Conservation (phyloP, 129 eudicot genomes). For the Apium graveolens region DNA sequence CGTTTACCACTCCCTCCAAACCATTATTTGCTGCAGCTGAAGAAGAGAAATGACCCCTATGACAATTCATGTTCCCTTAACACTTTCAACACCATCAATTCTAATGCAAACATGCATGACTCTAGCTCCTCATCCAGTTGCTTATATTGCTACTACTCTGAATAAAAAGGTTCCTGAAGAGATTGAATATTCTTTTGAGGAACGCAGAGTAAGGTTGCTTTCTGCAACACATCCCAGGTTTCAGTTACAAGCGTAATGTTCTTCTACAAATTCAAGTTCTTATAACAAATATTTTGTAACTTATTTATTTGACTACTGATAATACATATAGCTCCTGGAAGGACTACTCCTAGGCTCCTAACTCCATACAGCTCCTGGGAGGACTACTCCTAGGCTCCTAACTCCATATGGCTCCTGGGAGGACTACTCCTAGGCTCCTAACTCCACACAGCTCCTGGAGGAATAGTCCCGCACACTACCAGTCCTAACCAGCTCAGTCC, state of each 20-base stretch:
- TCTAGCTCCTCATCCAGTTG: constrained; percentile 26
- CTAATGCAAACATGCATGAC: constrained; percentile 78
- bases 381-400: too few species aligned
- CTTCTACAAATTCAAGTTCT: too few species aligned
- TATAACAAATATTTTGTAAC: too few species aligned
- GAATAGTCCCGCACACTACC: too few species aligned
- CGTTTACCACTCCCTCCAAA: constrained; percentile 62
- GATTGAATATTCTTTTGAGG: constrained; percentile 92
- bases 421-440: too few species aligned
- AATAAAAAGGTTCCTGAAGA: constrained; percentile 38
- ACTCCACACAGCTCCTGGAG: too few species aligned
- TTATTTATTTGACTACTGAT: too few species aligned
- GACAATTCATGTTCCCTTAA: constrained; percentile 37
- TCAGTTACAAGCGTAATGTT: constrained; percentile 21
- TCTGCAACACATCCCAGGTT: constrained; percentile 36
- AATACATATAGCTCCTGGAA: too few species aligned
- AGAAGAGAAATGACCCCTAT: constrained; percentile 71
- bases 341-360: too few species aligned
- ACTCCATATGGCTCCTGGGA: too few species aligned
- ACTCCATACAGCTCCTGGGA: too few species aligned
- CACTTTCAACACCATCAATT: constrained; percentile 58
- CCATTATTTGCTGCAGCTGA: constrained; percentile 21
- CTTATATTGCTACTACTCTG: constrained; percentile 9
- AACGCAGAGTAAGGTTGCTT: constrained; percentile 72
- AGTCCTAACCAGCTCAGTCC: too few species aligned